phyloP scores from a whole-genome alignment of 208 protist species.

The Leishmania gerbilli region DNA sequence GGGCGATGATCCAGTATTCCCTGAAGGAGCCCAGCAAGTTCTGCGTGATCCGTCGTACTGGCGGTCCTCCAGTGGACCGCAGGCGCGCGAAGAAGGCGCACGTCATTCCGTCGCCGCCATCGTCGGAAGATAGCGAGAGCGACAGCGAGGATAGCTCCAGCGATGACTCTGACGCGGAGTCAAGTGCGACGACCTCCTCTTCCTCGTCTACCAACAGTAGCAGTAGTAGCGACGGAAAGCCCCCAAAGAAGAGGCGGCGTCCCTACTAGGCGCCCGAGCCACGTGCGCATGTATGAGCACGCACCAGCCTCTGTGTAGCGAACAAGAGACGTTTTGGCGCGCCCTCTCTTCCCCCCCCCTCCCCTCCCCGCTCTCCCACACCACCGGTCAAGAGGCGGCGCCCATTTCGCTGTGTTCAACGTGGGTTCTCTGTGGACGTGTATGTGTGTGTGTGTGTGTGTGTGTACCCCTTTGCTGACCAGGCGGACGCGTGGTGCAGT shows the following conservation, averaged over 20 bases:
- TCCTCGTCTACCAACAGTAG: constrained; percentile 19
- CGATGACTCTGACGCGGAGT: background rate
- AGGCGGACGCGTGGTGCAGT: background rate
- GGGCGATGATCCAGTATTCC: constrained; percentile 64
- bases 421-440: background rate
- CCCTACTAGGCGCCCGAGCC: background rate
- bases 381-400: background rate
- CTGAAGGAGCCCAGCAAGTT: constrained; percentile 36
- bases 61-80: constrained; percentile 33
- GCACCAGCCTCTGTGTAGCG: background rate
- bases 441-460: background rate
- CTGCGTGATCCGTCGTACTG: constrained; percentile 41
- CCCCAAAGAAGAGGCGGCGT: constrained; percentile 12
- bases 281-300: background rate
- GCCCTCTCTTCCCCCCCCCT: background rate
- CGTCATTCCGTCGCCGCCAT: constrained; percentile 38
- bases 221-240: background rate
- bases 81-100: constrained; percentile 19
- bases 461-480: background rate
- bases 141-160: constrained; percentile 20
- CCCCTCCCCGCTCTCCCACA: background rate
- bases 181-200: background rate
- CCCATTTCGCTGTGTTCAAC: background rate
- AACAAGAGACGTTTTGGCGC: background rate
- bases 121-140: constrained; percentile 20